phyloP scores from a whole-genome alignment of 2,329 filamentous ascomycete species.

The Apiospora sp. region DNA sequence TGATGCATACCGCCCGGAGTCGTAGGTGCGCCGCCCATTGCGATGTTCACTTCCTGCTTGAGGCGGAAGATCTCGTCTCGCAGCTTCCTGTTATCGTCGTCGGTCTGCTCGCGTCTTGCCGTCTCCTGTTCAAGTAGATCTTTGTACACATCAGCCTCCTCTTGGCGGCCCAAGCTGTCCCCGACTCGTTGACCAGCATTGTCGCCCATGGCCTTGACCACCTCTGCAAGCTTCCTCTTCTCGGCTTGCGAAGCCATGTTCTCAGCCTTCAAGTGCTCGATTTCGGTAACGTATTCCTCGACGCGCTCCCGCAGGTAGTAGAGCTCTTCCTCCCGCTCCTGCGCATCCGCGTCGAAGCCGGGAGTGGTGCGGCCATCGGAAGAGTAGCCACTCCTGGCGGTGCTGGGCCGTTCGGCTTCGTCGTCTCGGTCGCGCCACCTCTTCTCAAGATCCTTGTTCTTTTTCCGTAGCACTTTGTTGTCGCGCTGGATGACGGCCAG shows the following conservation, averaged over 20 bases:
- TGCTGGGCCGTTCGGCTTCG: constrained; percentile 64
- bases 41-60: constrained; percentile 61
- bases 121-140: constrained; percentile 94
- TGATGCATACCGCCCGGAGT: constrained; percentile 55
- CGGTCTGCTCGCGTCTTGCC: constrained; percentile 84
- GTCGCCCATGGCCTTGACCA: constrained; percentile 66
- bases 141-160: constrained; percentile 88
- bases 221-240: constrained; percentile 84
- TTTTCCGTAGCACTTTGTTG: constrained; percentile 81
- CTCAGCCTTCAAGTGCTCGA: constrained; percentile 83
- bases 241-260: constrained; percentile 82
- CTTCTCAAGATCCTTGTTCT: constrained; percentile 87
- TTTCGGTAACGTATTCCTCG: constrained; percentile 82
- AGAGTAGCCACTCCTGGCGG: constrained; percentile 62
- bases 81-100: constrained; percentile 85
- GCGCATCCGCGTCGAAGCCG: constrained; percentile 65
- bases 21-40: constrained; percentile 32
- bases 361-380: constrained; percentile 65
- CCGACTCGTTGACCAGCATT: constrained; percentile 53
- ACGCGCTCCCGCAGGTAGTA: constrained; percentile 84
- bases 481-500: constrained; percentile 90
- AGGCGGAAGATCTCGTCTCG: constrained; percentile 84
- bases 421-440: constrained; percentile 69
- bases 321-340: constrained; percentile 85
- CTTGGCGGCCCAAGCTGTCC: constrained; percentile 59